phyloP scores from a whole-genome alignment of 345 rosid species.

The Fremontodendron californicum region DNA sequence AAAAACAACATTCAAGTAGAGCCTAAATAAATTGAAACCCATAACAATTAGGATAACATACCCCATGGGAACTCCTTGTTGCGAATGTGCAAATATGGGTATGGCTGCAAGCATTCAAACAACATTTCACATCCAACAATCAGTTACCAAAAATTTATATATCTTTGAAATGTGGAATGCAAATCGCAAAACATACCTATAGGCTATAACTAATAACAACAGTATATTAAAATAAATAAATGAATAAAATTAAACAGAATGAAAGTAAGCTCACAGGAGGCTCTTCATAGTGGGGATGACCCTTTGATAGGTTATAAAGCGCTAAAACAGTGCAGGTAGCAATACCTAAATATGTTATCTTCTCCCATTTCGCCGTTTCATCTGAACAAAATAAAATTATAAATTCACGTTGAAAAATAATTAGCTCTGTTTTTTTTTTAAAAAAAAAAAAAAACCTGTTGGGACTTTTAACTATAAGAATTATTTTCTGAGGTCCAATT shows the following conservation, averaged over 20 bases:
- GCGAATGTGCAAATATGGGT: conserved; percentile 87
- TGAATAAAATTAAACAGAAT: not conserved
- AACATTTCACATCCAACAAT: not conserved
- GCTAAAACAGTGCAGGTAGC: conserved; percentile 62
- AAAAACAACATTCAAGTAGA: not conserved
- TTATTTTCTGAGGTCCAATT: not conserved
- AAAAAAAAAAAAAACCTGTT: too few species aligned
- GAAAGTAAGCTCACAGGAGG: conserved; percentile 63
- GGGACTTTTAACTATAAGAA: not conserved
- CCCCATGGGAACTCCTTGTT: conserved; percentile 99
- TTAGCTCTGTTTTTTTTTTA: too few species aligned
- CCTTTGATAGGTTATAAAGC: conserved; percentile 55
- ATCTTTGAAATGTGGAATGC: not conserved
- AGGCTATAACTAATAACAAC: not conserved
- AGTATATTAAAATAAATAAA: not conserved
- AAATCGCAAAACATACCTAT: not conserved
- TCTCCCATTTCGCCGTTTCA: conserved; percentile 92
- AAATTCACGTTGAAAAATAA: not conserved
- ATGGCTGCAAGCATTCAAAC: conserved; percentile 45
- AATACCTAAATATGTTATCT: conserved; percentile 72
- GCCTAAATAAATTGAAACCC: not conserved
- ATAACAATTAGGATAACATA: conserved; percentile 27
- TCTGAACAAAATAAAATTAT: conserved; percentile 28
- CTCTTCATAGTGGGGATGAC: conserved; percentile 84
- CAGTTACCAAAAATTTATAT: not conserved